phyloP scores from a whole-genome alignment of 1,284 basidiomycete species.

The Singerocomus rubriflavus region DNA sequence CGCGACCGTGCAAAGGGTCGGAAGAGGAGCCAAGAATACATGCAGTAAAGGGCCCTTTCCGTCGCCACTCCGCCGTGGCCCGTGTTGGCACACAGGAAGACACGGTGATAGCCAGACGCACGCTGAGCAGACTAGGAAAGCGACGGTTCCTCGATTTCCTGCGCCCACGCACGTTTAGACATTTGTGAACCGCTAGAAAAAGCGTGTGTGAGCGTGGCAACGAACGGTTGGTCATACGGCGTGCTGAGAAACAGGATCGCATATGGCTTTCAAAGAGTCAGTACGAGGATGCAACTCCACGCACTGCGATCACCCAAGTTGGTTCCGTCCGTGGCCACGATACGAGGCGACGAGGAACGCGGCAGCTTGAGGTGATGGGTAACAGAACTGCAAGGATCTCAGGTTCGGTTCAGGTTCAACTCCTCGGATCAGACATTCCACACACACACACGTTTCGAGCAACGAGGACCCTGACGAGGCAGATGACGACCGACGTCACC shows the following conservation, averaged over 20 bases:
- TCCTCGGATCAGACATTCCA: constrained; percentile 22
- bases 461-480: neutral
- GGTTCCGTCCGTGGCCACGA: neutral
- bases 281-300: neutral
- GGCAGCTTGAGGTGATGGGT: neutral
- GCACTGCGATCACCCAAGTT: neutral
- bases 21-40: neutral
- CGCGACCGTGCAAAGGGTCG: constrained; percentile 8
- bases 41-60: neutral
- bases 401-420: neutral
- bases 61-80: neutral
- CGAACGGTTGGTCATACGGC: no score
- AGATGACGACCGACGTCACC: no score
- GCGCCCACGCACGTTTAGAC: neutral
- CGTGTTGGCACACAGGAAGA: neutral
- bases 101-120: constrained; percentile 8
- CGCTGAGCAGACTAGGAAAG: neutral
- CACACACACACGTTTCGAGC: neutral
- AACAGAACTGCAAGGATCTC: neutral
- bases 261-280: neutral
- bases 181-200: neutral
- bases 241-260: neutral
- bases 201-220: neutral
- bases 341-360: constrained; percentile 2
- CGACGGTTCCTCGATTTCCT: neutral